phyloP scores from a whole-genome alignment of 768 basidiomycete genomes.

The Amanita brunnescens region DNA sequence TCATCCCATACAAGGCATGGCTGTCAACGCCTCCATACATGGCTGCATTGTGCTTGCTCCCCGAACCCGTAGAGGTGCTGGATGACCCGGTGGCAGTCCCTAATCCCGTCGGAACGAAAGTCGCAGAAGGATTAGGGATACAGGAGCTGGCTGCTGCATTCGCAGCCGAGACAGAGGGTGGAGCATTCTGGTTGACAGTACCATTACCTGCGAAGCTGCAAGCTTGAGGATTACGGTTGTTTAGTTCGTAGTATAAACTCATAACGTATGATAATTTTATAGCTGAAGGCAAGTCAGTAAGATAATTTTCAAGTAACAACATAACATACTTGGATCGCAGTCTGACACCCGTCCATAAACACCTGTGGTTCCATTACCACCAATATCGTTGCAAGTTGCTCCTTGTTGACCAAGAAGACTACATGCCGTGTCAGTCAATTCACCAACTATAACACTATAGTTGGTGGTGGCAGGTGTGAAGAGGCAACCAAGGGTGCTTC shows the following conservation, averaged over 20 bases:
- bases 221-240: conserved; percentile 45
- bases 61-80: conserved; percentile 13
- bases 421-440: conserved; percentile 62
- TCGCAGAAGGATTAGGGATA: conserved; percentile 51
- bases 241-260: conserved; percentile 65
- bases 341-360: conserved; percentile 67
- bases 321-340: conserved; percentile 68
- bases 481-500: conserved; percentile 57
- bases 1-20: conserved; percentile 29
- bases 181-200: conserved; percentile 53
- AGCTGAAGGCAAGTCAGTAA: conserved; percentile 28
- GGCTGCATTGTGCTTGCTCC: conserved; percentile 17
- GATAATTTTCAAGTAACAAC: neutral
- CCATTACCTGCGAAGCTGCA: conserved; percentile 85
- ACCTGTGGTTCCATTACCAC: conserved; percentile 64
- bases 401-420: conserved; percentile 59
- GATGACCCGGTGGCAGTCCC: conserved; percentile 14
- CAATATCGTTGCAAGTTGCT: conserved; percentile 59
- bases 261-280: conserved; percentile 79
- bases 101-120: conserved; percentile 35
- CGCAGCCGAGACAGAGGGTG: conserved; percentile 39
- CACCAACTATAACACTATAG: conserved; percentile 50
- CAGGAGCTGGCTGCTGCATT: conserved; percentile 58
- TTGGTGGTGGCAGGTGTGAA: conserved; percentile 60
- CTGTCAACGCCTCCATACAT: conserved; percentile 15